Conservation (phyloP, 179 eudicot genomes). For the Amaranthus tricolor region DNA sequence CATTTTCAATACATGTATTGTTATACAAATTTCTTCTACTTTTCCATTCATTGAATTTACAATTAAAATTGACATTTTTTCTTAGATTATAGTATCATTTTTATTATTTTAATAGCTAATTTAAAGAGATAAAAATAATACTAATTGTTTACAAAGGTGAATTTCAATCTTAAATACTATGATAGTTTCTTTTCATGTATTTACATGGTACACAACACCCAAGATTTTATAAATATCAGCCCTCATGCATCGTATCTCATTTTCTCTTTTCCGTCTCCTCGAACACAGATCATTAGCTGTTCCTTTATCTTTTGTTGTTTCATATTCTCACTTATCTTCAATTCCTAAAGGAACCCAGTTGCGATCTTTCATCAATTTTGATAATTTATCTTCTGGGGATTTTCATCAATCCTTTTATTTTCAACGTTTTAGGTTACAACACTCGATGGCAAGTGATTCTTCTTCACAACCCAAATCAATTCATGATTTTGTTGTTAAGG, state of each 20-base stretch:
- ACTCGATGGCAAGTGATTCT: slow-evolving; percentile 57
- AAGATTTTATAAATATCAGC: slow-evolving; percentile 13
- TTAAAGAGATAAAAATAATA: no score
- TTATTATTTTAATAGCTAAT: no score
- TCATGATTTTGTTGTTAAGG: slow-evolving; percentile 82
- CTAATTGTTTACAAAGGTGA: no score
- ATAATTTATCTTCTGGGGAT: slow-evolving; percentile 21
- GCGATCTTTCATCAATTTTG: slow-evolving; percentile 16
- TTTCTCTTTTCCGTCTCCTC: slow-evolving; percentile 17
- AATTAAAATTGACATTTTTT: no score
- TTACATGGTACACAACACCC: background rate
- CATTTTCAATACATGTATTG: background rate
- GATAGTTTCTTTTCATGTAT: background rate
- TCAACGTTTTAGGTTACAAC: slow-evolving; percentile 25
- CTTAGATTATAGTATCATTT: no score
- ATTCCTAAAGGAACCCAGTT: slow-evolving; percentile 26
- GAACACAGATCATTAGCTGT: slow-evolving; percentile 1
- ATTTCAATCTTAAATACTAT: no score
- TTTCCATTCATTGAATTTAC: no score
- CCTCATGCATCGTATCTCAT: slow-evolving; percentile 21
- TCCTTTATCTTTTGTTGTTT: slow-evolving; percentile 13
- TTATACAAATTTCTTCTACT: no score
- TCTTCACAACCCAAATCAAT: slow-evolving; percentile 47
- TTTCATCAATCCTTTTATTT: slow-evolving; percentile 5
- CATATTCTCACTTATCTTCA: slow-evolving; percentile 6